Conservation (phyloP, 1,284 basidiomycete species). For the Pyrrhoderma lamaoense region DNA sequence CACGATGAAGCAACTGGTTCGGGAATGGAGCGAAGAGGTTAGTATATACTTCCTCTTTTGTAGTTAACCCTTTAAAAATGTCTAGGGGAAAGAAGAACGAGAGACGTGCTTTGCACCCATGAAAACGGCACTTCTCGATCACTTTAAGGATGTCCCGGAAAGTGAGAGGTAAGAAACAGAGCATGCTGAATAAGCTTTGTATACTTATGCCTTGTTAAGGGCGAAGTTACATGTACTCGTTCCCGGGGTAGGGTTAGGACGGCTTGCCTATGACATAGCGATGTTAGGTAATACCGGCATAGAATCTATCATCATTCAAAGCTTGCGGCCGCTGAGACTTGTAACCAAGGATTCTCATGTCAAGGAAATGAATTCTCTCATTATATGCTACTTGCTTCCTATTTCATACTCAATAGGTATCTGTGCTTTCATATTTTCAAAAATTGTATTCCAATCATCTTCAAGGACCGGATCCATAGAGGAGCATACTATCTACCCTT, state of each 20-base stretch:
- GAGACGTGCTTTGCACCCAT: slow-evolving; percentile 75
- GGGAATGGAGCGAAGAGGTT: slow-evolving; percentile 85
- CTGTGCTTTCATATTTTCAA: slow-evolving; percentile 10
- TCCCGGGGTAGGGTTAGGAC: slow-evolving; percentile 81
- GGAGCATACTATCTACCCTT: slow-evolving; percentile 77
- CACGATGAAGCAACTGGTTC: slow-evolving; percentile 84
- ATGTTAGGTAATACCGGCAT: slow-evolving; percentile 49
- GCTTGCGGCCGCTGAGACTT: neutral
- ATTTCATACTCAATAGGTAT: slow-evolving; percentile 75
- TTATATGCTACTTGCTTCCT: slow-evolving; percentile 84
- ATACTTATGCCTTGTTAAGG: slow-evolving; percentile 28
- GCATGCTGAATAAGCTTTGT: slow-evolving; percentile 3
- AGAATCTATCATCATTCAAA: neutral
- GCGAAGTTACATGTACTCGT: slow-evolving; percentile 68
- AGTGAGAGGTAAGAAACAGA: slow-evolving; percentile 48
- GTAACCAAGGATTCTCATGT: slow-evolving; percentile 62
- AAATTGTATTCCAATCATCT: slow-evolving; percentile 5
- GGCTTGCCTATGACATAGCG: slow-evolving; percentile 83
- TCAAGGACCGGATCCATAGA: slow-evolving; percentile 58
- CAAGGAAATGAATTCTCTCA: slow-evolving; percentile 94
- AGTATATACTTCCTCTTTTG: slow-evolving; percentile 12
- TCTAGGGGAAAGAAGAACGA: slow-evolving; percentile 68
- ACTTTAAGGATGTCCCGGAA: slow-evolving; percentile 50
- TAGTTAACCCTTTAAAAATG: slow-evolving; percentile 1
- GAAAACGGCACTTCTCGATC: slow-evolving; percentile 61